Evolutionary conservation across 2,329 filamentous ascomycete genomes (phyloP).

Genomic region (Aureobasidium leucospermi): DNA sequence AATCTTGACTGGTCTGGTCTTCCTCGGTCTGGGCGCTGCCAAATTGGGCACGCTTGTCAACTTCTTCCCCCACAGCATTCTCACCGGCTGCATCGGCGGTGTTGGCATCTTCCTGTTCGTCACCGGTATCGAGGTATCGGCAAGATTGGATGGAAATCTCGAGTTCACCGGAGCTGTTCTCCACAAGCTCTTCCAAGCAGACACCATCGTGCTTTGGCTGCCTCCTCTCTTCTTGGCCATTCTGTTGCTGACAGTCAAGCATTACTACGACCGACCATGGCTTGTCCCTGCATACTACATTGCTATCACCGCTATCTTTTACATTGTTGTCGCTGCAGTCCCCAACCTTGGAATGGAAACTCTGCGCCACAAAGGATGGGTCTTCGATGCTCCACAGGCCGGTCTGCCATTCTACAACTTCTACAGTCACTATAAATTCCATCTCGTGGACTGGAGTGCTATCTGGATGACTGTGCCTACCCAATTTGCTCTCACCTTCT

Average conservation of each 20-base stretch:
- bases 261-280: slow-evolving; percentile 71
- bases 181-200: slow-evolving; percentile 61
- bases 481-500: slow-evolving; percentile 96
- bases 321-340: slow-evolving; percentile 64
- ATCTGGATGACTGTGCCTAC: slow-evolving; percentile 79
- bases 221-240: slow-evolving; percentile 72
- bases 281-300: slow-evolving; percentile 84
- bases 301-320: slow-evolving; percentile 67
- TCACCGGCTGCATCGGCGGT: slow-evolving; percentile 94
- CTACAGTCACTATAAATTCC: slow-evolving; percentile 74
- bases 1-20: slow-evolving; percentile 81
- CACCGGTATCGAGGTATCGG: slow-evolving; percentile 90
- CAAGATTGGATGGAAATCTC: slow-evolving; percentile 76
- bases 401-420: slow-evolving; percentile 96
- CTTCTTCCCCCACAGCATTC: slow-evolving; percentile 92
- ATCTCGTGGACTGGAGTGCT: slow-evolving; percentile 68
- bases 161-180: slow-evolving; percentile 74
- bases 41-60: slow-evolving; percentile 86
- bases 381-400: slow-evolving; percentile 78
- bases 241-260: slow-evolving; percentile 67
- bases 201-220: slow-evolving; percentile 76
- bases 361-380: slow-evolving; percentile 73
- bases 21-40: slow-evolving; percentile 83
- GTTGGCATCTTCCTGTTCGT: slow-evolving; percentile 91
- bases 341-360: slow-evolving; percentile 59